Evolutionary conservation across 768 basidiomycete genomes (phyloP).

Genomic region (Tylopilus subfusipes): DNA sequence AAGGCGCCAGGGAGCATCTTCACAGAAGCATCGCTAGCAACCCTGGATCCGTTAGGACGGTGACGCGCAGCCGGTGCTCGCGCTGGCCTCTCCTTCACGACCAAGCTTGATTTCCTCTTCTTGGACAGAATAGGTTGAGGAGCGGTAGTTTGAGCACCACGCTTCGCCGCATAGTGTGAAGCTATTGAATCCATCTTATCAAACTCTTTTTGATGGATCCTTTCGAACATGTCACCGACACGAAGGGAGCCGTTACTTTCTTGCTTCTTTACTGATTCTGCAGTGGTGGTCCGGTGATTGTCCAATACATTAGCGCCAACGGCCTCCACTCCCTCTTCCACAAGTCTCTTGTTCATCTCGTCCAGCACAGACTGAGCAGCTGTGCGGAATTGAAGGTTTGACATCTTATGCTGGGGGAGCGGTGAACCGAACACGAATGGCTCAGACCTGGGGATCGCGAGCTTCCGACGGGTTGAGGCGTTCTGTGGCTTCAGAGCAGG

Average conservation of each 20-base stretch:
- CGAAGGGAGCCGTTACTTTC: slow-evolving; percentile 24
- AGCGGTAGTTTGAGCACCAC: slow-evolving; percentile 24
- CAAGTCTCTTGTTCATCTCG: slow-evolving; percentile 77
- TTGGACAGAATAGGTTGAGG: slow-evolving; percentile 26
- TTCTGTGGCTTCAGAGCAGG: slow-evolving; percentile 30
- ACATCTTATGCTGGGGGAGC: slow-evolving; percentile 55
- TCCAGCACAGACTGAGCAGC: slow-evolving; percentile 71
- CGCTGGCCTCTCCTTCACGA: slow-evolving; percentile 32
- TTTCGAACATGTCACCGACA: slow-evolving; percentile 46
- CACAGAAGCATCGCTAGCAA: slow-evolving; percentile 24
- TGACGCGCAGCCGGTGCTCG: slow-evolving; percentile 13
- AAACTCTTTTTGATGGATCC: slow-evolving; percentile 62
- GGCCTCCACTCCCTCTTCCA: slow-evolving; percentile 50
- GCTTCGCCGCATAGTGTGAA: slow-evolving; percentile 46
- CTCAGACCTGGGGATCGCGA: slow-evolving; percentile 26
- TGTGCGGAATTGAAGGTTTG: slow-evolving; percentile 61
- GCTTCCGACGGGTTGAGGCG: slow-evolving; percentile 21
- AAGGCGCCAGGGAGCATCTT: slow-evolving; percentile 55
- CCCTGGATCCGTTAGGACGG: slow-evolving; percentile 23
- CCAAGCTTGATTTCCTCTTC: slow-evolving; percentile 52
- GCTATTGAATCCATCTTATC: slow-evolving; percentile 76
- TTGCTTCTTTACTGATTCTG: slow-evolving; percentile 1
- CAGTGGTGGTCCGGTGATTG: slow-evolving; percentile 17
- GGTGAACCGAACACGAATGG: slow-evolving; percentile 82
- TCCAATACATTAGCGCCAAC: slow-evolving; percentile 46